Evolutionary conservation across 495 filamentous ascomycete species (phyloP), one percentile per base, ranked within the genome.

Genomic region (Neurospora tetraspora): DNA sequence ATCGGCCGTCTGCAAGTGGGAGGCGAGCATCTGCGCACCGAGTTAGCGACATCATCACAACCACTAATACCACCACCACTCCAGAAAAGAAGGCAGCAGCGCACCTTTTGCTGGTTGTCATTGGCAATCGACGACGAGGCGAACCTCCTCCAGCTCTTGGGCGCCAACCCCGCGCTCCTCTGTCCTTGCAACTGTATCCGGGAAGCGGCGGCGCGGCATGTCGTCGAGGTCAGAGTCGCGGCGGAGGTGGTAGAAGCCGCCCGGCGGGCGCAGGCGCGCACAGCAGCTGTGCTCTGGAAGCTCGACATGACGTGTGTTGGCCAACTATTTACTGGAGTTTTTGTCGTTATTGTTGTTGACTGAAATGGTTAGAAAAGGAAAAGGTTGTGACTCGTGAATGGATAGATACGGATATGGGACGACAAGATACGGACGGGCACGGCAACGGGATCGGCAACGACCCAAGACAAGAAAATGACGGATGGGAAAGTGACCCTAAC

Each of bases 1-100:
- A 83, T 99, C 96, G 45, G 93, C 93, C 75, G 94, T 88, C 79
- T 96, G 85, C 43, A 99, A 86, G 74, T 89, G 85, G 34, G 92
- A 87, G 39, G 91, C 86, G 68, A 99, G 91, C 53, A 98, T 82
- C 96, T 98, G 77, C 47, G 20, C 69, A 45, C 10, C 18, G 7
- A 20, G 11, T 16, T n/a, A 61, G 12, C 36, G 70, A 79, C 70
- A 80, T 73, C 69, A 18, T 59, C 18, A 23, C 10, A 45, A 78
- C 68, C 27, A 39, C 43, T 18, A n/a, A 20, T 4, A 36, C 43
- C 23, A 65, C 53, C 42, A 39, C 42, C 14, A 43, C 61, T 39
- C 70, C 18, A 27, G 4, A 6, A 38, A 42, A 77, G 18, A 43
- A 43, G 40, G 40, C 40, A 8, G 7, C 39, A 39, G 69, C 75